phyloP scores from a whole-genome alignment of 2,329 filamentous ascomycete species.

The Geoglossum cookeanum region DNA sequence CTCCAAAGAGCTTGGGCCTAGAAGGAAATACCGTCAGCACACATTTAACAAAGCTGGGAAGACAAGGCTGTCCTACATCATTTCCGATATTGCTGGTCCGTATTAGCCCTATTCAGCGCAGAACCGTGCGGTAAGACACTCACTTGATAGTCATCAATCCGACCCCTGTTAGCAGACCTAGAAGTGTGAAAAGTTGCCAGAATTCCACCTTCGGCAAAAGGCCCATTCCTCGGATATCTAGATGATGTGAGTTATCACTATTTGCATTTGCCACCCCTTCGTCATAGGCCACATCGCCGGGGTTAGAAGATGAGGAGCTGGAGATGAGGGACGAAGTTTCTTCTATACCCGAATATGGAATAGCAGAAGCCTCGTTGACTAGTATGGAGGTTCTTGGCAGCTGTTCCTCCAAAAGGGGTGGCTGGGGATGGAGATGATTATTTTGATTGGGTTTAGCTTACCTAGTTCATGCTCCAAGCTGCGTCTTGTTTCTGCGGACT shows the following conservation, averaged over 20 bases:
- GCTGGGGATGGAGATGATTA: neutral
- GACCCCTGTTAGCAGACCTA: constrained; percentile 81
- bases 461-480: constrained; percentile 46
- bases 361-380: constrained; percentile 3
- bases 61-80: constrained; percentile 30
- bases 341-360: constrained; percentile 31
- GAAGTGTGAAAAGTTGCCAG: constrained; percentile 75
- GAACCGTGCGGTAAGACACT: constrained; percentile 19
- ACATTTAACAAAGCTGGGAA: constrained; percentile 2
- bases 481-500: constrained; percentile 26
- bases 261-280: constrained; percentile 21
- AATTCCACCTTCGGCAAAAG: constrained; percentile 60
- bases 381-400: neutral
- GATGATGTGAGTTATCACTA: constrained; percentile 56
- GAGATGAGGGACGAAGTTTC: constrained; percentile 73
- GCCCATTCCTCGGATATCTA: constrained; percentile 77
- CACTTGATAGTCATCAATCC: constrained; percentile 99
- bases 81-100: constrained; percentile 73
- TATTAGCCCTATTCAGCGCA: neutral
- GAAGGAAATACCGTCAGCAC: constrained; percentile 3
- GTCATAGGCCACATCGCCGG: neutral
- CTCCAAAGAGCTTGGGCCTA: constrained; percentile 66
- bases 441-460: constrained; percentile 1
- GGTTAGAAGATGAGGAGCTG: constrained; percentile 28
- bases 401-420: neutral